A percentile compares a stretch with the other conserved stretches of the same genome.
Evolutionary conservation across 169 alveolate genomes (phyloP).

Genomic region (Eimeria sp.): DNA sequence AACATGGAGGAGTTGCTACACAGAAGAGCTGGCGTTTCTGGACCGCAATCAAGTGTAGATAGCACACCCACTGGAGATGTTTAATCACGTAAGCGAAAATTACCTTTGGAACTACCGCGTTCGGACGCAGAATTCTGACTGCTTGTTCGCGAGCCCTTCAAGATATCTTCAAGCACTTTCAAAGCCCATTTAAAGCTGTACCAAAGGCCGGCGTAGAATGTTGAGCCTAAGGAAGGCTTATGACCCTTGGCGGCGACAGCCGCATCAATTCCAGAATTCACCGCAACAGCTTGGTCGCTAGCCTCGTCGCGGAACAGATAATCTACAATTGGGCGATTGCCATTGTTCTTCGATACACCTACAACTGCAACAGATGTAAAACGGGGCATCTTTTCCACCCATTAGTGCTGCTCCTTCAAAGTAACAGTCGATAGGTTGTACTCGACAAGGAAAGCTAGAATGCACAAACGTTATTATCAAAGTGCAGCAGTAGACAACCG

Average conservation of each 20-base stretch:
- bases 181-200: not conserved
- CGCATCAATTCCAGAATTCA: conserved; percentile 31
- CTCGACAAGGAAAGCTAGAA: not conserved
- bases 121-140: not conserved
- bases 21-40: not conserved
- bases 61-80: not conserved
- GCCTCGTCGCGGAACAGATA: conserved; percentile 53
- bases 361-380: conserved; percentile 8
- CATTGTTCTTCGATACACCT: not conserved
- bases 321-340: conserved; percentile 37
- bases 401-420: too few relatives aligned
- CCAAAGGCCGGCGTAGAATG: conserved; percentile 71
- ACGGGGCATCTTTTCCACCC: not conserved
- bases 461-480: not conserved
- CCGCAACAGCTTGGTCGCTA: not conserved
- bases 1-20: not conserved
- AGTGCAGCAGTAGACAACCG: not conserved
- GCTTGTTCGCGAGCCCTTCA: not conserved
- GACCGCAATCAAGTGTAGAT: not conserved
- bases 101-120: not conserved
- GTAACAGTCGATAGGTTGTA: not conserved
- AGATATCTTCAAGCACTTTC: conserved; percentile 16
- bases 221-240: conserved; percentile 48
- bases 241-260: conserved; percentile 65
- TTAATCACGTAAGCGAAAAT: not conserved